phyloP scores from a whole-genome alignment of 768 basidiomycete species.

The Brasilioporus rufonigricans region DNA sequence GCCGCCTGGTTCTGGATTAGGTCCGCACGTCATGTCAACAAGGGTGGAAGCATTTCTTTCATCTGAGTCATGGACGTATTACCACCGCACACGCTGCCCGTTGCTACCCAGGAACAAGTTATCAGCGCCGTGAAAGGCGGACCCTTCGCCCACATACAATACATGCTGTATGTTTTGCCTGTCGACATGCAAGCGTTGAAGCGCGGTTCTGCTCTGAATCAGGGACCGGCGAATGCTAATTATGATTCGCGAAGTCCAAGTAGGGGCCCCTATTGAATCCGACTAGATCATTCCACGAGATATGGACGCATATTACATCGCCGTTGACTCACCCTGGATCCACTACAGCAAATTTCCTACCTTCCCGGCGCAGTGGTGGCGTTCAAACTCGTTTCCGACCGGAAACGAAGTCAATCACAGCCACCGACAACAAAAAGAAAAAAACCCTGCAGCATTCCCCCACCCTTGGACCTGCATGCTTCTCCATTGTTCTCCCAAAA shows the following conservation, averaged over 20 bases:
- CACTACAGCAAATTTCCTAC: too few species aligned
- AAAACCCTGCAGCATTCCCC: background rate
- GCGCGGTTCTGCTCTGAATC: too few species aligned
- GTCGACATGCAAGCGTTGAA: background rate
- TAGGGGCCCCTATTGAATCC: background rate
- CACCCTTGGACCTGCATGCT: constrained; percentile 1
- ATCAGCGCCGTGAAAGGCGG: background rate
- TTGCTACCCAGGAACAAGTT: background rate
- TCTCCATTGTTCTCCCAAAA: constrained; percentile 16
- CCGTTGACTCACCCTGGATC: background rate
- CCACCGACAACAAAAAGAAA: background rate
- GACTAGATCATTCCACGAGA: background rate
- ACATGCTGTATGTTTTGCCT: too few species aligned
- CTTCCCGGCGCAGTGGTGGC: background rate
- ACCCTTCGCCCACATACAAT: background rate
- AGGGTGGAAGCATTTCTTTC: too few species aligned
- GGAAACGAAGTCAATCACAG: too few species aligned
- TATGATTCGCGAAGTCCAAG: too few species aligned
- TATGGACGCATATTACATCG: background rate
- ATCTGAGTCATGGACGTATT: background rate
- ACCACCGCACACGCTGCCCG: background rate
- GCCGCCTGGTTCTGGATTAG: background rate
- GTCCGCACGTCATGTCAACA: background rate
- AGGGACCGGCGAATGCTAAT: too few species aligned
- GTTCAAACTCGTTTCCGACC: background rate